A percentile compares a stretch with the other conserved stretches of the same genome.
Evolutionary conservation across 1,139 yeast genomes (phyloP).

Genomic region (Pichia kudriavzevii): DNA sequence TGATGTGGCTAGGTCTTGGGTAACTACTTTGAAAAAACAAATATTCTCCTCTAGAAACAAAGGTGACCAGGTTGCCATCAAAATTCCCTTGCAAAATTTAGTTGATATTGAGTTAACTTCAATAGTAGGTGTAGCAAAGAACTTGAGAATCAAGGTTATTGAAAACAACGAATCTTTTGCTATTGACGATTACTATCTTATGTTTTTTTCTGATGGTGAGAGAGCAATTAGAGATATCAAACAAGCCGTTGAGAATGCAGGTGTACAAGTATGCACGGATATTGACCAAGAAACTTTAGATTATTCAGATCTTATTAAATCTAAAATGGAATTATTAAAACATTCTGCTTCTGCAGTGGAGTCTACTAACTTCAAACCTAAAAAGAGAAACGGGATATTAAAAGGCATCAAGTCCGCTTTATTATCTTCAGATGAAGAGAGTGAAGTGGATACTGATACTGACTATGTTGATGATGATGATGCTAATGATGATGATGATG

Average conservation of each 20-base stretch:
- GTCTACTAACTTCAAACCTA: conserved; percentile 17
- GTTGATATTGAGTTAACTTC: conserved; percentile 49
- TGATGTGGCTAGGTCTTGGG: conserved; percentile 75
- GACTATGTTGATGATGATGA: conserved; percentile 3
- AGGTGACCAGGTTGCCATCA: conserved; percentile 67
- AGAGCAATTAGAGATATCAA: conserved; percentile 26
- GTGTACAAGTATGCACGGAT: conserved; percentile 19
- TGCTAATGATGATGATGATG: conserved; percentile 4
- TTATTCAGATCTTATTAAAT: conserved; percentile 20
- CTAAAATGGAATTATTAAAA: conserved; percentile 22
- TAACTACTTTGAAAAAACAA: conserved; percentile 62
- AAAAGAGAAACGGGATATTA: conserved; percentile 3
- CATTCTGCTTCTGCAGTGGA: conserved; percentile 21
- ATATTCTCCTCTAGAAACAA: conserved; percentile 67
- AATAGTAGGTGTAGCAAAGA: conserved; percentile 37
- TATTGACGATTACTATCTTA: conserved; percentile 59
- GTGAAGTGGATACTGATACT: conserved; percentile 3
- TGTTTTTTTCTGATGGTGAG: conserved; percentile 49
- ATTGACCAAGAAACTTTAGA: conserved; percentile 14
- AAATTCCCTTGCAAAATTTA: conserved; percentile 68
- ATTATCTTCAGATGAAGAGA: conserved; percentile 12
- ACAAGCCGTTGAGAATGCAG: conserved; percentile 22
- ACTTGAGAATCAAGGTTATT: conserved; percentile 38
- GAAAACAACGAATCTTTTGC: conserved; percentile 47
- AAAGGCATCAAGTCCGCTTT: conserved; percentile 5